These are phyloP conservation scores for Penicillium sp. DNA, from an alignment of 2,329 filamentous ascomycete genomes.

Conservation along the genomic window DNA sequence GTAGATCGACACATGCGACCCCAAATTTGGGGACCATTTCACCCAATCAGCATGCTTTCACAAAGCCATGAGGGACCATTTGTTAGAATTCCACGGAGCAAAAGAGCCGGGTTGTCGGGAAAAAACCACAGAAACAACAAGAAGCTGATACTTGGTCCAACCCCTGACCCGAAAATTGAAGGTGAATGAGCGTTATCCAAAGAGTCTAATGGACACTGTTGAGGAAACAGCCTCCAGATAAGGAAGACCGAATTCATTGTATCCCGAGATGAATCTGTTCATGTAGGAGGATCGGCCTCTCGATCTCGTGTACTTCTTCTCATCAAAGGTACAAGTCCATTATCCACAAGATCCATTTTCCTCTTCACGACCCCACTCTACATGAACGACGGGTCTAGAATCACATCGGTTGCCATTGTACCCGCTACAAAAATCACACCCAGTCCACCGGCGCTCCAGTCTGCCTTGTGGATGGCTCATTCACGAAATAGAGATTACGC, in stretches of 20 bases:
- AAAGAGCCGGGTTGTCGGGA: background rate
- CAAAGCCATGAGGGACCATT: conserved; percentile 2
- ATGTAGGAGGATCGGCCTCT: too few relatives aligned
- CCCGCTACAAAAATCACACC: background rate
- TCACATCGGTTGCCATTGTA: background rate
- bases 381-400: conserved; percentile 2
- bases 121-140: background rate
- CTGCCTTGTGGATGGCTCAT: background rate
- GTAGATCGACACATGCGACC: background rate
- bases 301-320: too few relatives aligned
- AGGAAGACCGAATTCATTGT: too few relatives aligned
- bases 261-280: too few relatives aligned
- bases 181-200: background rate
- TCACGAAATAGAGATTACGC: too few relatives aligned
- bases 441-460: too few relatives aligned
- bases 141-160: background rate
- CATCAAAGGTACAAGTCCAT: too few relatives aligned
- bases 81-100: conserved; percentile 2
- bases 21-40: background rate
- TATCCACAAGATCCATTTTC: too few relatives aligned
- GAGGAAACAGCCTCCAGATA: too few relatives aligned
- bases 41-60: conserved; percentile 8
- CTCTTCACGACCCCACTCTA: background rate
- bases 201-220: too few relatives aligned
- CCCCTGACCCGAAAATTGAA: conserved; percentile 1